These are phyloP conservation scores for Kuraishia cidri DNA, from an alignment of 805 yeast species.

Conservation along the genomic window DNA sequence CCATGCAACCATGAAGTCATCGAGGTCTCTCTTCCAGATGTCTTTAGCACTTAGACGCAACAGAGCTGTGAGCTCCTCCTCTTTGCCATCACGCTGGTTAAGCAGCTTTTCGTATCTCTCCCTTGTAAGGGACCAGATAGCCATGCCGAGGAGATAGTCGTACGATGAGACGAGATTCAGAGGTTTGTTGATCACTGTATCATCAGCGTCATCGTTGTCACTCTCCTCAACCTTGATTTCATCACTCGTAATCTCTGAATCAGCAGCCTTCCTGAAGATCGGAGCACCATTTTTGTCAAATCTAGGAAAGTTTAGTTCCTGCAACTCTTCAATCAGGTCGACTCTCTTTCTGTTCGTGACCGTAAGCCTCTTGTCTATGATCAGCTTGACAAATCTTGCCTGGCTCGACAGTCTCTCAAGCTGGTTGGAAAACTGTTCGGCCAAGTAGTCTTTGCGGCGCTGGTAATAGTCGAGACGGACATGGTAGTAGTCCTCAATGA, in stretches of 20 bases:
- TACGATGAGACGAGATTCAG: constrained; percentile 54
- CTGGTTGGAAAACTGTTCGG: constrained; percentile 60
- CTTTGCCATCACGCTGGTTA: constrained; percentile 64
- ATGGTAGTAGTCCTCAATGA: constrained; percentile 74
- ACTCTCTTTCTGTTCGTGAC: constrained; percentile 71
- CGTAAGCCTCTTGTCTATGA: constrained; percentile 63
- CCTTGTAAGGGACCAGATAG: constrained; percentile 85
- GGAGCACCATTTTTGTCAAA: constrained; percentile 66
- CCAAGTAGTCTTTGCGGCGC: constrained; percentile 76
- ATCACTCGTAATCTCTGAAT: constrained; percentile 22
- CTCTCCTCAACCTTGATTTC: constrained; percentile 30
- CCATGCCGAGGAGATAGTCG: constrained; percentile 88
- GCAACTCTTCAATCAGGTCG: constrained; percentile 54
- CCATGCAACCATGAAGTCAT: constrained; percentile 61
- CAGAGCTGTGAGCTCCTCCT: constrained; percentile 57
- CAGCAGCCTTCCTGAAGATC: constrained; percentile 31
- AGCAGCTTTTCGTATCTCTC: constrained; percentile 81
- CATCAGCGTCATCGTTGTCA: constrained; percentile 21
- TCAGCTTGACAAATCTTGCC: constrained; percentile 86
- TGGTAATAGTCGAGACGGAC: constrained; percentile 87
- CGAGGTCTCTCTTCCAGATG: constrained; percentile 80
- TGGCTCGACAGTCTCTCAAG: constrained; percentile 71
- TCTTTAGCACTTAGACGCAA: constrained; percentile 73
- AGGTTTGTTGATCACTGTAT: constrained; percentile 26
- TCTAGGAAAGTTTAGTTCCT: constrained; percentile 60